Percentiles rank a stretch among this genome's conserved stretches.
Evolutionary conservation across 768 basidiomycete species (phyloP).

Genomic region (Boletus speciosus): DNA sequence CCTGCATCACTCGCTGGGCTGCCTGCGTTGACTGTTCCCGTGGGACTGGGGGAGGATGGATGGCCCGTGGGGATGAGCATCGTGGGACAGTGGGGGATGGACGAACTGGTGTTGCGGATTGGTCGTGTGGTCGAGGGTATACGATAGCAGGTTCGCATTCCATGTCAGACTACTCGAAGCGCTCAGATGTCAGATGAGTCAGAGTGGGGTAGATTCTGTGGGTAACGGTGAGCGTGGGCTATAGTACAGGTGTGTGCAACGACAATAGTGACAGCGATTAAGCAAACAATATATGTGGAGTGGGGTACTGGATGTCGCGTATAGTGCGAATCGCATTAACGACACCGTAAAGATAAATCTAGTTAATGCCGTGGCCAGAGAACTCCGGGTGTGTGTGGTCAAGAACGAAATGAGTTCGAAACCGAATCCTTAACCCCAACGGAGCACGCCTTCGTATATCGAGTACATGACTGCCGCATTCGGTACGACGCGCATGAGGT

Average conservation of each 20-base stretch:
- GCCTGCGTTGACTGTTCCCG: slow-evolving; percentile 76
- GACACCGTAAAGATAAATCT: slow-evolving; percentile 13
- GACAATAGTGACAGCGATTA: slow-evolving; percentile 15
- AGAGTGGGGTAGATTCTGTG: slow-evolving; percentile 24
- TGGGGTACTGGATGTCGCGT: slow-evolving; percentile 4
- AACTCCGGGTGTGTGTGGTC: background rate
- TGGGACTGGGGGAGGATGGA: slow-evolving; percentile 44
- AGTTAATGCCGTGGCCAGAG: background rate
- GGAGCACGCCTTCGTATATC: slow-evolving; percentile 83
- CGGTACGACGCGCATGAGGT: slow-evolving; percentile 94
- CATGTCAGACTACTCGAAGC: background rate
- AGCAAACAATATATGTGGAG: slow-evolving; percentile 10
- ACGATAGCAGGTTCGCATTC: slow-evolving; percentile 1
- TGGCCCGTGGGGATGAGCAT: slow-evolving; percentile 87
- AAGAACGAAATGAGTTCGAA: no score
- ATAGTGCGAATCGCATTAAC: slow-evolving; percentile 12
- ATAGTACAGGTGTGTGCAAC: slow-evolving; percentile 17
- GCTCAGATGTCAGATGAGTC: background rate
- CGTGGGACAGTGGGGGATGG: slow-evolving; percentile 85
- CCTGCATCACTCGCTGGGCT: slow-evolving; percentile 89
- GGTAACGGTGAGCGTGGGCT: slow-evolving; percentile 22
- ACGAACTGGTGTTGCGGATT: slow-evolving; percentile 54
- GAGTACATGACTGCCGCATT: slow-evolving; percentile 97
- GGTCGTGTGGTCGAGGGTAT: slow-evolving; percentile 43
- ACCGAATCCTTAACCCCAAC: slow-evolving; percentile 41